phyloP scores from a whole-genome alignment of 169 alveolate genomes.

The Cryptosporidium sp. region DNA sequence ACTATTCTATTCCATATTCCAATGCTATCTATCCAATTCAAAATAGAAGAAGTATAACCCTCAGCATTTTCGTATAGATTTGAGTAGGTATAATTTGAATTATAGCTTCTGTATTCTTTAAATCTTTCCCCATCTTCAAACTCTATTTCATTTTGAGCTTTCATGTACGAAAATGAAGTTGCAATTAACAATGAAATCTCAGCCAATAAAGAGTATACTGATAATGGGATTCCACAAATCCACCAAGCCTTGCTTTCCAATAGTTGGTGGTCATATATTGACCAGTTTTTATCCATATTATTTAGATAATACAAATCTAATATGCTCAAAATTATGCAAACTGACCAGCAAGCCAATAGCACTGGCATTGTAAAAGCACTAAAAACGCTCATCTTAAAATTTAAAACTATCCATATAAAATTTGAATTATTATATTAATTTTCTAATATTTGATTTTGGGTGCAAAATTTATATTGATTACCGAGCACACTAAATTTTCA shows the following conservation, averaged over 20 bases:
- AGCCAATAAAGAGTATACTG: slow-evolving; percentile 23
- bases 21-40: slow-evolving; percentile 56
- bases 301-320: slow-evolving; percentile 48
- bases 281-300: slow-evolving; percentile 39
- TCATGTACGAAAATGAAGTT: slow-evolving; percentile 28
- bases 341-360: slow-evolving; percentile 17
- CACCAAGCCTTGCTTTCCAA: slow-evolving; percentile 70
- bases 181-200: slow-evolving; percentile 48
- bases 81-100: slow-evolving; percentile 9
- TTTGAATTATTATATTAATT: not conserved
- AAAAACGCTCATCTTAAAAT: slow-evolving; percentile 43
- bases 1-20: slow-evolving; percentile 62
- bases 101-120: slow-evolving; percentile 49
- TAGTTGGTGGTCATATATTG: slow-evolving; percentile 14
- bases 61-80: slow-evolving; percentile 32
- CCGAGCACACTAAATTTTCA: slow-evolving; percentile 6
- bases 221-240: slow-evolving; percentile 63
- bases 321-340: slow-evolving; percentile 47
- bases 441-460: slow-evolving; percentile 19
- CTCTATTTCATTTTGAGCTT: slow-evolving; percentile 6
- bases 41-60: slow-evolving; percentile 22
- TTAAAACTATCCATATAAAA: not conserved
- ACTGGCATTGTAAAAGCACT: slow-evolving; percentile 22
- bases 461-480: slow-evolving; percentile 19
- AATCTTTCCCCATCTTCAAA: slow-evolving; percentile 19